These are phyloP conservation scores for Paragyromitra xinjiangensis DNA, from an alignment of 495 filamentous ascomycete species.

Conservation along the genomic window DNA sequence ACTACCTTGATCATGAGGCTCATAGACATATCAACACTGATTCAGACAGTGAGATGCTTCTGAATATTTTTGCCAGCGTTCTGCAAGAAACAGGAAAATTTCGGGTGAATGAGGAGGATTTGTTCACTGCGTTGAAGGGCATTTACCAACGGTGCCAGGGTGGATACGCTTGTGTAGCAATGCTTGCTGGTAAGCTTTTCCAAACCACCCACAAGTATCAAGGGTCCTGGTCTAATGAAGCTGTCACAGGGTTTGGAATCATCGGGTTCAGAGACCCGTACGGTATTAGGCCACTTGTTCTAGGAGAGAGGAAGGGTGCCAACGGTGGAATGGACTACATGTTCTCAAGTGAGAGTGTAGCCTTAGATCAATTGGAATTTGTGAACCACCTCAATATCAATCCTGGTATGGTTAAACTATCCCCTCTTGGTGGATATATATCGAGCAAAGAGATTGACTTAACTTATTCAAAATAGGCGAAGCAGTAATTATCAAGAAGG, in stretches of 20 bases:
- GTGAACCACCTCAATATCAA: conserved; percentile 80
- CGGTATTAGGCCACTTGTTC: conserved; percentile 87
- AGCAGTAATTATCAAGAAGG: conserved; percentile 93
- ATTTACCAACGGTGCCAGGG: conserved; percentile 84
- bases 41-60: conserved; percentile 91
- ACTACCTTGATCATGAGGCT: conserved; percentile 83
- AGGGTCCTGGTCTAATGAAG: conserved; percentile 7
- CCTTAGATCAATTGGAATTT: conserved; percentile 87
- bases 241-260: conserved; percentile 74
- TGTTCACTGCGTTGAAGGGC: conserved; percentile 77
- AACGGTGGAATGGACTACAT: conserved; percentile 86
- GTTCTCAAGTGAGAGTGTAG: conserved; percentile 96
- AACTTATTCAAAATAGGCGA: conserved; percentile 63
- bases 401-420: conserved; percentile 63
- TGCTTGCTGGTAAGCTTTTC: conserved; percentile 78
- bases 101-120: conserved; percentile 88
- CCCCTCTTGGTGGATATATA: not conserved
- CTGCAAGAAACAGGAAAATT: conserved; percentile 96
- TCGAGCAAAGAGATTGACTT: not conserved
- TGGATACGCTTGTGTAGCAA: conserved; percentile 86
- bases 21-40: conserved; percentile 98
- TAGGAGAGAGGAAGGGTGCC: conserved; percentile 74
- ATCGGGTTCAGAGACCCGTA: conserved; percentile 88
- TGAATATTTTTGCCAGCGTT: conserved; percentile 94
- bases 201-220: conserved; percentile 3